Conservation (phyloP, 345 rosid genomes). For the Rubroshorea leprosula region DNA sequence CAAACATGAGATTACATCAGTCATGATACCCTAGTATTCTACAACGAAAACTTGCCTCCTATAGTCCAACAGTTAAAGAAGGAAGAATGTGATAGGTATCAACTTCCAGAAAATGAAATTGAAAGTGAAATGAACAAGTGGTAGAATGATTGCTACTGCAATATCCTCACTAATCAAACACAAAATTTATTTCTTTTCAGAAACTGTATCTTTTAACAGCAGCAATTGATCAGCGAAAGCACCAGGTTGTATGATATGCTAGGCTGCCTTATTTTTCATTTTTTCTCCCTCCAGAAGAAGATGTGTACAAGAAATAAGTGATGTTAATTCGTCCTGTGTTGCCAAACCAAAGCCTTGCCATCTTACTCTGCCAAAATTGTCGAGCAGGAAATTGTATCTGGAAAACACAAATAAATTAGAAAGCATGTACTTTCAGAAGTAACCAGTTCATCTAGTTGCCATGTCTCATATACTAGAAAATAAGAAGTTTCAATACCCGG, state of each 20-base stretch:
- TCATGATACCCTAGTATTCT: too few species aligned
- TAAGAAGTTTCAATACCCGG: slow-evolving; percentile 52
- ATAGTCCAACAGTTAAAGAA: too few species aligned
- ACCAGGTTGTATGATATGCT: not conserved
- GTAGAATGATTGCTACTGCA: too few species aligned
- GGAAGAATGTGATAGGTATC: too few species aligned
- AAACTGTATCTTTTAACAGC: too few species aligned
- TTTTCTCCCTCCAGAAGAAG: slow-evolving; percentile 43
- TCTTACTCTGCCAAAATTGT: slow-evolving; percentile 78
- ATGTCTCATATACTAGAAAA: not conserved
- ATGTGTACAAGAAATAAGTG: slow-evolving; percentile 69
- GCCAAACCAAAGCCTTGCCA: slow-evolving; percentile 92
- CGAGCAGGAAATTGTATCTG: slow-evolving; percentile 68
- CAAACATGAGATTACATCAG: too few species aligned
- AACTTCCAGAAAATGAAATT: too few species aligned
- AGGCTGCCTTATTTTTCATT: slow-evolving; percentile 37
- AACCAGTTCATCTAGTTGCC: not conserved
- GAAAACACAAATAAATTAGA: not conserved
- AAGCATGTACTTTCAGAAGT: not conserved
- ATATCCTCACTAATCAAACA: not conserved
- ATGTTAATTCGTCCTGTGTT: slow-evolving; percentile 61
- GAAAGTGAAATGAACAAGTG: too few species aligned
- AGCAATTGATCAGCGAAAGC: too few species aligned
- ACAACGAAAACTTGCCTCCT: too few species aligned
- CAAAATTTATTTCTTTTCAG: too few species aligned